These are phyloP conservation scores for Candida nanaspora DNA, from an alignment of 805 yeast genomes.

Conservation along the genomic window DNA sequence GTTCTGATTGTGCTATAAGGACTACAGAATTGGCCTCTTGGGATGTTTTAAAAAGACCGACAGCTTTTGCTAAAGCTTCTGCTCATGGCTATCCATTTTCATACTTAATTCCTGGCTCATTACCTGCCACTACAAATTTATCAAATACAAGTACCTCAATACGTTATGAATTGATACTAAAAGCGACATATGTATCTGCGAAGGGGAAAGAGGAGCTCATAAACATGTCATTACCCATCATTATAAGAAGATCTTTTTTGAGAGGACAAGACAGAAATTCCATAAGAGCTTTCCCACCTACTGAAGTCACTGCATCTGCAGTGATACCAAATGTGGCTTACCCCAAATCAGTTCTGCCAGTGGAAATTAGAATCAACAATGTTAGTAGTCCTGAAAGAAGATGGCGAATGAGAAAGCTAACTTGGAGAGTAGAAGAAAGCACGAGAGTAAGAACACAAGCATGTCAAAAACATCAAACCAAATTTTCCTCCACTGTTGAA, in stretches of 20 bases:
- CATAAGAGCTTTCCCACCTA: constrained; percentile 90
- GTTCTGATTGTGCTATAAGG: constrained; percentile 51
- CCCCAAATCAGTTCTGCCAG: constrained; percentile 79
- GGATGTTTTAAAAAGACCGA: constrained; percentile 65
- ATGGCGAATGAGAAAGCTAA: constrained; percentile 88
- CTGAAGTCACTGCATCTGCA: constrained; percentile 81
- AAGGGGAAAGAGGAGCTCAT: constrained; percentile 29
- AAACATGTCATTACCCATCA: constrained; percentile 51
- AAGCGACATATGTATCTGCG: constrained; percentile 33
- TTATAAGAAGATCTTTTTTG: constrained; percentile 68
- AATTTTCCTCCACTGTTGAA: constrained; percentile 39
- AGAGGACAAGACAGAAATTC: constrained; percentile 83
- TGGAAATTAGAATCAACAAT: constrained; percentile 77
- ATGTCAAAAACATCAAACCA: constrained; percentile 51
- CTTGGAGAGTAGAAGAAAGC: constrained; percentile 85
- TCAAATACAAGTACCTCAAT: constrained; percentile 42
- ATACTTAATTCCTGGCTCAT: constrained; percentile 76
- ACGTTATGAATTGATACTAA: constrained; percentile 71
- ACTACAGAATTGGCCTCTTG: constrained; percentile 70
- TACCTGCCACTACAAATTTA: constrained; percentile 80
- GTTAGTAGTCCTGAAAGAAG: constrained; percentile 51
- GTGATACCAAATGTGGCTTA: constrained; percentile 82
- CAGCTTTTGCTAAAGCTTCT: constrained; percentile 52
- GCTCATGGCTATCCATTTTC: constrained; percentile 89
- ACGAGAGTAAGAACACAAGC: constrained; percentile 52